Evolutionary conservation across 352 stramenopile genomes (phyloP).

Genomic region (Globisporangium cederbergense): DNA sequence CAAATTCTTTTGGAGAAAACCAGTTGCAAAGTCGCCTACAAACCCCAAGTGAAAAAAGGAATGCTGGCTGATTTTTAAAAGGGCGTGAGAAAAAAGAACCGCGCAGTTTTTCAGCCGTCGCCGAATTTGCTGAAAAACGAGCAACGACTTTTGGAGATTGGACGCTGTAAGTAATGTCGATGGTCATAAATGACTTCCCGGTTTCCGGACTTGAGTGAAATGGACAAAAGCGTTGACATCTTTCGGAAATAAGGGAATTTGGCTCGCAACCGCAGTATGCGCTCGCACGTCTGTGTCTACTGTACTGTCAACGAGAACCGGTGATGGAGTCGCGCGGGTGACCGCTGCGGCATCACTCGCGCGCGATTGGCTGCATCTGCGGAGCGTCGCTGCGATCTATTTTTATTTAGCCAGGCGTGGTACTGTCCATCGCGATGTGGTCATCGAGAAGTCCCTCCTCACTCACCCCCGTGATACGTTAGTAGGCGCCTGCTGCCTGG

Average conservation of each 20-base stretch:
- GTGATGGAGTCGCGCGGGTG: not conserved
- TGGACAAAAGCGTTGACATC: no score
- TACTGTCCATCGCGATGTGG: not conserved
- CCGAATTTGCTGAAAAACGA: not conserved
- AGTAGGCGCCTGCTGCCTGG: not conserved
- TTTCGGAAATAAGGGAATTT: no score
- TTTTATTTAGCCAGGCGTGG: constrained; percentile 6
- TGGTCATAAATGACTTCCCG: no score
- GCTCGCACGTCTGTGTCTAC: no score
- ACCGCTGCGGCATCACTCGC: constrained; percentile 8
- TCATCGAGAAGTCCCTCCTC: not conserved
- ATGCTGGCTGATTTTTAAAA: not conserved
- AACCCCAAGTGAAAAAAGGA: not conserved
- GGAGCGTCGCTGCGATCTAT: constrained; percentile 4
- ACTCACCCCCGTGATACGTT: not conserved
- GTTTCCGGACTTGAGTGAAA: no score
- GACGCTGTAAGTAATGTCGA: no score
- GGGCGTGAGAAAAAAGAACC: not conserved
- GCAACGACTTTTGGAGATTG: not conserved
- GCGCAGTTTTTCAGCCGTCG: not conserved
- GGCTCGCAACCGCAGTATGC: not conserved
- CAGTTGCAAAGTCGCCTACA: not conserved
- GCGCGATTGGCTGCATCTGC: constrained; percentile 9
- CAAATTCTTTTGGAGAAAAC: not conserved
- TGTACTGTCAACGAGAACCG: no score